Percentiles rank a stretch among this genome's conserved stretches.
These are phyloP conservation scores for Amphirosellinia nigrospora DNA, from an alignment of 495 filamentous ascomycete species.

Conservation along the genomic window DNA sequence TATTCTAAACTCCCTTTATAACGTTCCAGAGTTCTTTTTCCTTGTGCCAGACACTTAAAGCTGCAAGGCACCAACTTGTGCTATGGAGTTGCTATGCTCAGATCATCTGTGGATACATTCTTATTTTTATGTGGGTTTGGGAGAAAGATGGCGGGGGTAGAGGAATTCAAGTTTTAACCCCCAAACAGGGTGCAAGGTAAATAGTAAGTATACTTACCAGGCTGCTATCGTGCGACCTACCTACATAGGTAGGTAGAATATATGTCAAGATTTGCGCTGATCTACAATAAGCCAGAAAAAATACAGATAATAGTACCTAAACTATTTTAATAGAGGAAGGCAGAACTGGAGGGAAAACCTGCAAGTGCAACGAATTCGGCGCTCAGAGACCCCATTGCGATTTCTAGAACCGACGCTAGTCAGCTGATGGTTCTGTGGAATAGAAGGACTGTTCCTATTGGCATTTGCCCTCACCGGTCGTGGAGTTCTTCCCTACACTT, in stretches of 20 bases:
- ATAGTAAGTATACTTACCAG: neutral
- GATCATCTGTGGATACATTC: neutral
- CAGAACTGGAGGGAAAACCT: neutral
- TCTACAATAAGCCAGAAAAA: neutral
- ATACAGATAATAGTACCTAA: neutral
- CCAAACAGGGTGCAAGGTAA: neutral
- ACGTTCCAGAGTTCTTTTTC: neutral
- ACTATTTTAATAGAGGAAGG: neutral
- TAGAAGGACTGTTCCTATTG: constrained; percentile 15
- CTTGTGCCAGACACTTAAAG: neutral
- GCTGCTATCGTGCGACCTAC: neutral
- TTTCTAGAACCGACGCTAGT: constrained; percentile 10
- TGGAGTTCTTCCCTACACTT: constrained; percentile 9
- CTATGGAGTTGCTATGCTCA: neutral
- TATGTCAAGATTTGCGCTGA: neutral
- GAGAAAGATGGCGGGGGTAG: neutral
- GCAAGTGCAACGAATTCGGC: neutral
- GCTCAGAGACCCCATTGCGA: neutral
- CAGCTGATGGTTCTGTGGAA: constrained; percentile 22
- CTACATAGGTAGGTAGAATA: constrained; percentile 12
- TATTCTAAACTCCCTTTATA: neutral
- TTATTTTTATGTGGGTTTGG: neutral
- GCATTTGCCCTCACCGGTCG: constrained; percentile 16
- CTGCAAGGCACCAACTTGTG: constrained; percentile 12
- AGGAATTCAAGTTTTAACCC: neutral